Evolutionary conservation across 2,329 filamentous ascomycete genomes (phyloP), one percentile per base, ranked within the genome.

Genomic region (Curvularia eragrostidis): DNA sequence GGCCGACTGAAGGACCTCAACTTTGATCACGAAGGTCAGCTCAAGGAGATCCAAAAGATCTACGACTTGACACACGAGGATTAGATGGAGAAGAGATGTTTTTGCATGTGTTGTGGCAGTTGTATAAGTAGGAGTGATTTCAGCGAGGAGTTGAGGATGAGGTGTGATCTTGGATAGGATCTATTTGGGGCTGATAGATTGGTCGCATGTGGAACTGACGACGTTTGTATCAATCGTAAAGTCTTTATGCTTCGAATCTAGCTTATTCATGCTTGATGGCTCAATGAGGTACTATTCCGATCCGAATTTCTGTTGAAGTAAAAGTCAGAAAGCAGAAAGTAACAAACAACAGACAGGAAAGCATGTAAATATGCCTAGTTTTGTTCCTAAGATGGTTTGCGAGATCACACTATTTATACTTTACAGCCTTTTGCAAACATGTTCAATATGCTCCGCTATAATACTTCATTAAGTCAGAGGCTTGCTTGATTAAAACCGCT

Each of bases 1-100:
- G 89, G 89, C 9, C 75, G 89, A 68, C 79, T 91, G 57, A 87
- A 85, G 74, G 86, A 89, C 69, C 77, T 89, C 58, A 80, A 89
- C 70, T 80, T 89, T 63, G 82, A 89, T 69, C 87, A 87, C 63
- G 81, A 86, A 76, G 74, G 77, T 12, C 81, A 82, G 74, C 76
- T 89, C 43, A 75, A 73, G 52, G 80, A 82, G 58, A 84, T 88
- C 52, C 84, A 87, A 79, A 88, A 88, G 82, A 86, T 89, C 67
- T 88, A 88, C 75, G 84, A 88, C 56, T 60, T 77, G 62, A 71
- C 65, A 21, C 60, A 68, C 49, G 58, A 64, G 3, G 24, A 36
- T 19, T 48, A 54, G 51, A 54, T 44, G 15, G 6, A 36, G 5
- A 24, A 19, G 18, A n/a, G 5, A 1, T 13, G 10, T 41, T 7